A percentile compares a stretch with the other conserved stretches of the same genome.
phyloP scores from a whole-genome alignment of 371 early-diverging fungal species.

The Blakeslea trispora region DNA sequence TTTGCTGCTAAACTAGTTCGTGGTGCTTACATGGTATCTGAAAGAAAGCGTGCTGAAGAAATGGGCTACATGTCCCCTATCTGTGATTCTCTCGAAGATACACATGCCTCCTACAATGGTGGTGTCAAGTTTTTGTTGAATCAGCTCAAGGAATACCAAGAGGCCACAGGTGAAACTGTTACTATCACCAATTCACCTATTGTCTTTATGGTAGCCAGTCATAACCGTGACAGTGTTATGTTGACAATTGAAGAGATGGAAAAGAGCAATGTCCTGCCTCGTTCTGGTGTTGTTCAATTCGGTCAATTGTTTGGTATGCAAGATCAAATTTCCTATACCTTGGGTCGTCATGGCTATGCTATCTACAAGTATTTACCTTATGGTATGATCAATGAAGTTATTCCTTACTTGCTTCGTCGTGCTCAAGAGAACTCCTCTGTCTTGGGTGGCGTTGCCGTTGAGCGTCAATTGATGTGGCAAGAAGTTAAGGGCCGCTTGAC shows the following conservation, averaged over 20 bases:
- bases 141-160: conserved; percentile 46
- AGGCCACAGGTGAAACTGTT: conserved; percentile 28
- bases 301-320: conserved; percentile 95
- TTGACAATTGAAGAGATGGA: conserved; percentile 70
- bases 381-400: conserved; percentile 80
- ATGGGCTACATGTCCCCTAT: conserved; percentile 81
- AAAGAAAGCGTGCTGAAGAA: conserved; percentile 76
- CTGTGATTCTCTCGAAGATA: conserved; percentile 76
- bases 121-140: conserved; percentile 76
- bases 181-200: conserved; percentile 50
- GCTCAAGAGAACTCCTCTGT: conserved; percentile 95
- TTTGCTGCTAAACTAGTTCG: conserved; percentile 94
- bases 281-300: conserved; percentile 79
- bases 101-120: conserved; percentile 83
- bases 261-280: conserved; percentile 53
- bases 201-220: conserved; percentile 87
- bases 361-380: conserved; percentile 95
- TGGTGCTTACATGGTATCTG: conserved; percentile 91
- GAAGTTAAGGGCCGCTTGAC: conserved; percentile 52
- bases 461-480: conserved; percentile 55
- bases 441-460: conserved; percentile 46
- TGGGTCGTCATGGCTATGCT: conserved; percentile 77
- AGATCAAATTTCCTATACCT: conserved; percentile 74
- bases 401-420: conserved; percentile 93
- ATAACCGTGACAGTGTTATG: conserved; percentile 84